phyloP scores from a whole-genome alignment of 148 eudicot species.

The Rhododendron simsii region DNA sequence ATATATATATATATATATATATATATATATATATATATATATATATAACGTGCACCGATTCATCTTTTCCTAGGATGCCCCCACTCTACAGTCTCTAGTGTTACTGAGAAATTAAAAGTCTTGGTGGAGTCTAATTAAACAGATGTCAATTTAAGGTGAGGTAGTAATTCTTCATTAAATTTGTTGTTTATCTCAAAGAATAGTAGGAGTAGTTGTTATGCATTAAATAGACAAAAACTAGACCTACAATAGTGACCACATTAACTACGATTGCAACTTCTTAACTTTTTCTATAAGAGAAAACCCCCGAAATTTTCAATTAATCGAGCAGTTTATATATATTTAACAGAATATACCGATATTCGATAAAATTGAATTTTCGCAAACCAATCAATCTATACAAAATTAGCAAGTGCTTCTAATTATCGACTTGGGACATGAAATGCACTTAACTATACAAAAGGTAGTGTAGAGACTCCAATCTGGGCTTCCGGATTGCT shows the following conservation, averaged over 20 bases:
- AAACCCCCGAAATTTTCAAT: background rate
- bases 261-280: background rate
- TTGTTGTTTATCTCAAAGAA: background rate
- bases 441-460: too few species aligned
- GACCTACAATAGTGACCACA: background rate
- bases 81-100: background rate
- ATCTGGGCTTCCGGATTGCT: too few species aligned
- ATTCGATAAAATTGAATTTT: too few species aligned
- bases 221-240: background rate
- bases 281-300: background rate
- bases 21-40: too few species aligned
- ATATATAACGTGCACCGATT: background rate
- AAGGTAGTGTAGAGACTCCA: too few species aligned
- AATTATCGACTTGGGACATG: background rate
- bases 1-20: too few species aligned
- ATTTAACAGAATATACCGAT: too few species aligned
- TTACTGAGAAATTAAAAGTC: background rate
- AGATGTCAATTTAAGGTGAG: background rate
- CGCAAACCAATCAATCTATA: too few species aligned
- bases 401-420: too few species aligned
- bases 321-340: too few species aligned
- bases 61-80: background rate
- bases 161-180: background rate
- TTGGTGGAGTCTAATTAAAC: background rate
- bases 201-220: background rate